phyloP scores from a whole-genome alignment of 140 eudicot species.

The Erigeron philadelphicus region DNA sequence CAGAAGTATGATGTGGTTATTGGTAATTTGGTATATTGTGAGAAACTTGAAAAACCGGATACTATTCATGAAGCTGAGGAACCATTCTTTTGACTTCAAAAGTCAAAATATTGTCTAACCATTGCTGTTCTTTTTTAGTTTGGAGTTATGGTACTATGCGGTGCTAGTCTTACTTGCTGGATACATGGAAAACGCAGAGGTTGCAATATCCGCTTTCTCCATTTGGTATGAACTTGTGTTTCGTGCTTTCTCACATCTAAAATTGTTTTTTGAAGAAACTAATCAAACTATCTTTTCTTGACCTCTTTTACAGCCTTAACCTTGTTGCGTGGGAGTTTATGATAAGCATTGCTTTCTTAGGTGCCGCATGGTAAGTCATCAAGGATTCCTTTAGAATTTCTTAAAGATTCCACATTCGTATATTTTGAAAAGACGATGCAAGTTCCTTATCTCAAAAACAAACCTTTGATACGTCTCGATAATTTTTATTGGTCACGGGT shows the following conservation, averaged over 20 bases:
- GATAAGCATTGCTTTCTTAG: slow-evolving; percentile 60
- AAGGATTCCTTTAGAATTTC: neutral
- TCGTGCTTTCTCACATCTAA: neutral
- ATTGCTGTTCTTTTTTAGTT: slow-evolving; percentile 34
- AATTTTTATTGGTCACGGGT: neutral
- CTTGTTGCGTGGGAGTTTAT: slow-evolving; percentile 52
- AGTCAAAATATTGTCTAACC: slow-evolving; percentile 11
- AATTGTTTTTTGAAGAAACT: neutral
- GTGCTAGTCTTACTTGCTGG: slow-evolving; percentile 70
- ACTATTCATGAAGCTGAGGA: neutral
- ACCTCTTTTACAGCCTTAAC: slow-evolving; percentile 54
- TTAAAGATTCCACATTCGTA: neutral
- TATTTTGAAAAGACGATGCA: neutral
- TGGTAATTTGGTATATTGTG: neutral
- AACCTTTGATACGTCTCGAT: neutral
- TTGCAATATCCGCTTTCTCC: slow-evolving; percentile 76
- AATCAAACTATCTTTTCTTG: neutral
- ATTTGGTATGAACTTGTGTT: slow-evolving; percentile 44
- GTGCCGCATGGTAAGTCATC: slow-evolving; percentile 58
- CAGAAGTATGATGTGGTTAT: neutral
- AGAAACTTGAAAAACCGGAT: neutral
- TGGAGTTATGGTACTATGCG: slow-evolving; percentile 76
- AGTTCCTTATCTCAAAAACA: neutral
- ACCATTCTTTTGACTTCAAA: neutral
- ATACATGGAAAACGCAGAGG: slow-evolving; percentile 59